Evolutionary conservation across 1,284 basidiomycete genomes (phyloP), one percentile per base, ranked within the genome.

Genomic region (Moesziomyces globuligerus): DNA sequence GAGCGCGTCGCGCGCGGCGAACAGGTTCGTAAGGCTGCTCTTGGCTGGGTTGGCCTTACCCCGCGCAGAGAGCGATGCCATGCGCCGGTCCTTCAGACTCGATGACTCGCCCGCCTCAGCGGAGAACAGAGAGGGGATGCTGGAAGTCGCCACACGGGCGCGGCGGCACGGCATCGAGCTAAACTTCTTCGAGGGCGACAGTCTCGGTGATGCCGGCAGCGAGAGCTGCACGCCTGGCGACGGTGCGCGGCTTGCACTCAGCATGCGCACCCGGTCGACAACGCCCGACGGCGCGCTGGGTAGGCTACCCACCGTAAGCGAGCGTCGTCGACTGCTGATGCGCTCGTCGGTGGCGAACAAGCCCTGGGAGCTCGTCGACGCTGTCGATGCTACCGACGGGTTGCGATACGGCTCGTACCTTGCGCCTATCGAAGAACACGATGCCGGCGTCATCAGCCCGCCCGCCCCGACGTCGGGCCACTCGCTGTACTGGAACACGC

Each of bases 121-220:
- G 0, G 34, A 17, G 11, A 52, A 51, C 18, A 29, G 17, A 17
- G 21, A 41, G 1, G 48, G 10, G 20, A 57, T 10, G 2, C 36
- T 25, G 17, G 49, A 20, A 7, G 34, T 26, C 17, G 38, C 18
- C 4, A 45, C 25, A 4, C 57, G 42, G 10, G 34, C 28, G 25
- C 57, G 41, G 8, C 51, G 46, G 28, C 51, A 38, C 8, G 58
- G 58, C 50, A 49, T 49, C 25, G 58, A 61, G 29, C 28, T 54
- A n/a, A 48, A 61, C 11, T 49, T 48, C 15, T 25, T 41, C 7
- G 47, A 21, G 4, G 47, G 13, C 7, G 28, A 28, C 18, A 37
- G 17, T 18, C 50, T 32, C 0, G 58, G 51, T 2, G 58, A 49
- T 1, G 50, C 38, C 8, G 46, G 46, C 5, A 53, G 15, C 3